Evolutionary conservation across 176 grass and related monocot species (phyloP).

Genomic region (Eragrostis nindensis): DNA sequence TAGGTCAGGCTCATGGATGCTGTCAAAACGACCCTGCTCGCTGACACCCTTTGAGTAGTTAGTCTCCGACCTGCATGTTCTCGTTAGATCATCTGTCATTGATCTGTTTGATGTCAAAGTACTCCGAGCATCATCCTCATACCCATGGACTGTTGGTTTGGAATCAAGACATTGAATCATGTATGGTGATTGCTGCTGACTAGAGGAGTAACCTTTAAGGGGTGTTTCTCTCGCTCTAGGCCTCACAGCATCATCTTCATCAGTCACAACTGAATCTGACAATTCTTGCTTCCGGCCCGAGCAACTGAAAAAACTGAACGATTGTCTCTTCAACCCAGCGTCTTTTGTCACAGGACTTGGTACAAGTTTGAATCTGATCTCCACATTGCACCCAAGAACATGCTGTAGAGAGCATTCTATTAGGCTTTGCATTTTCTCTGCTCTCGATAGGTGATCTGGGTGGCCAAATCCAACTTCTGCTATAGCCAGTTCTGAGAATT

Average conservation of each 20-base stretch:
- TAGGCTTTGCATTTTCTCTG: conserved; percentile 73
- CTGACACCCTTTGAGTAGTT: conserved; percentile 67
- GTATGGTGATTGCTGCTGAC: conserved; percentile 58
- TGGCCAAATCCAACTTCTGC: conserved; percentile 90
- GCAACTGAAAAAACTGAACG: conserved; percentile 87
- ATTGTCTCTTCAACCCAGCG: conserved; percentile 71
- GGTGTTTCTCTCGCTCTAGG: conserved; percentile 58
- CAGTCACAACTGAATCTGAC: conserved; percentile 71
- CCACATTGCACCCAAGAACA: conserved; percentile 86
- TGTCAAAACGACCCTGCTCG: conserved; percentile 58
- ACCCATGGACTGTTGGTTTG: conserved; percentile 50
- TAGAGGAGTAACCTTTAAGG: conserved; percentile 69
- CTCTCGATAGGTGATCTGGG: conserved; percentile 84
- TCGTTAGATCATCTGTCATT: conserved; percentile 60
- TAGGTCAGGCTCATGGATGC: conserved; percentile 71
- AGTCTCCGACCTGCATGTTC: conserved; percentile 58
- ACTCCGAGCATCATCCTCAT: conserved; percentile 61
- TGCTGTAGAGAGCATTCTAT: conserved; percentile 74
- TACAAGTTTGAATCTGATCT: conserved; percentile 82
- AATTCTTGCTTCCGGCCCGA: conserved; percentile 89
- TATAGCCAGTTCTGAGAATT: conserved; percentile 81
- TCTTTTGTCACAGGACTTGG: conserved; percentile 49
- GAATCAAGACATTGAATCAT: conserved; percentile 49
- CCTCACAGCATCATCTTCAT: conserved; percentile 57
- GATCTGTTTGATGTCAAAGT: conserved; percentile 74